These are phyloP conservation scores for Sarcodon aspratus DNA, from an alignment of 768 basidiomycete species.

Conservation along the genomic window DNA sequence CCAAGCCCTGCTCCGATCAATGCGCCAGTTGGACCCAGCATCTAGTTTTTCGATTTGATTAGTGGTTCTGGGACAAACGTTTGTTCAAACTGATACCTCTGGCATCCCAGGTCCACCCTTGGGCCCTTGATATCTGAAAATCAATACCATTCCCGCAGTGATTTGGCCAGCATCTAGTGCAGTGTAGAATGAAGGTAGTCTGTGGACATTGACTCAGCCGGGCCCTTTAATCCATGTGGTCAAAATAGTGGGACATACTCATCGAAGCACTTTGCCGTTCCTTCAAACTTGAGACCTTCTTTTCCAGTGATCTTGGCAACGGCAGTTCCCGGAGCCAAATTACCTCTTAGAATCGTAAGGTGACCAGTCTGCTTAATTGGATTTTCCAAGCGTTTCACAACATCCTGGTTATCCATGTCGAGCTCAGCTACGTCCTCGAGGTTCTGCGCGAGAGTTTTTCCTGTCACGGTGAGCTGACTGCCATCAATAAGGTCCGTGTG, in stretches of 20 bases:
- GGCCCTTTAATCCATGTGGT: neutral
- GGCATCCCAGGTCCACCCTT: slow-evolving; percentile 93
- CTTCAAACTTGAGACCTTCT: slow-evolving; percentile 80
- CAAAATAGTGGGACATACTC: slow-evolving; percentile 24
- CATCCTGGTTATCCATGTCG: slow-evolving; percentile 63
- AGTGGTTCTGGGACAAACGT: slow-evolving; percentile 2
- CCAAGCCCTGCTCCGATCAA: slow-evolving; percentile 79
- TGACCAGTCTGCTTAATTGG: slow-evolving; percentile 87
- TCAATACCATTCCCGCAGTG: slow-evolving; percentile 61
- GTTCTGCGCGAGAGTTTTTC: slow-evolving; percentile 84
- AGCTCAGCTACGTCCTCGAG: slow-evolving; percentile 65
- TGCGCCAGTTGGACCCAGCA: slow-evolving; percentile 65
- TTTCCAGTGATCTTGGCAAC: slow-evolving; percentile 94
- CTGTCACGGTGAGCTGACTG: slow-evolving; percentile 79
- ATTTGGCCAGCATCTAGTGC: slow-evolving; percentile 67
- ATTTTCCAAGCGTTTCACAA: slow-evolving; percentile 58
- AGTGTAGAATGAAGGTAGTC: slow-evolving; percentile 60
- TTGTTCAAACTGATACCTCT: slow-evolving; percentile 48
- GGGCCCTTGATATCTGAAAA: slow-evolving; percentile 84
- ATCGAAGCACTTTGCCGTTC: slow-evolving; percentile 70
- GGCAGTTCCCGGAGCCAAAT: slow-evolving; percentile 74
- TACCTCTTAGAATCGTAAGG: slow-evolving; percentile 80
- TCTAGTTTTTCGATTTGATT: slow-evolving; percentile 2
- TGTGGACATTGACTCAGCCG: slow-evolving; percentile 13
- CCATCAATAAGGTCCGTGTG: slow-evolving; percentile 74